Conservation (phyloP, 495 filamentous ascomycete species). For the Tetracladium marchalianum region DNA sequence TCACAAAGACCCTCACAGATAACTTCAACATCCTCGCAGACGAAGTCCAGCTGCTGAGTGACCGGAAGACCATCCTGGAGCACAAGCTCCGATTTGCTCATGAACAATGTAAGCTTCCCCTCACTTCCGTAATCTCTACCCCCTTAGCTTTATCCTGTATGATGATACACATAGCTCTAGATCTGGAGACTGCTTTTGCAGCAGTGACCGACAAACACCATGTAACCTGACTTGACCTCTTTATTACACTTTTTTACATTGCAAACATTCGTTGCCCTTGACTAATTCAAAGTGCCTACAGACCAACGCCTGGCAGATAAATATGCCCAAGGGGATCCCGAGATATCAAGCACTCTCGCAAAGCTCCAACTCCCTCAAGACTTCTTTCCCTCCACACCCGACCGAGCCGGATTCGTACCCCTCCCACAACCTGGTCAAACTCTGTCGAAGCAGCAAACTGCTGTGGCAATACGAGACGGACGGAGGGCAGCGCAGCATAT, state of each 20-base stretch:
- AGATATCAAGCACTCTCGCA: constrained; percentile 41
- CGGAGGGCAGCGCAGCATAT: constrained; percentile 36
- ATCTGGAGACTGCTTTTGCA: constrained; percentile 47
- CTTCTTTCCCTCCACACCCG: constrained; percentile 30
- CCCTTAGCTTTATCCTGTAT: constrained; percentile 25
- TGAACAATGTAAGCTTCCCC: constrained; percentile 37
- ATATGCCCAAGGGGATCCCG: constrained; percentile 42
- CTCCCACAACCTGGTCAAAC: constrained; percentile 32
- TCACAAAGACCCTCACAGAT: constrained; percentile 38
- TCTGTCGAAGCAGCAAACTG: constrained; percentile 41
- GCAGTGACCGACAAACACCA: constrained; percentile 42
- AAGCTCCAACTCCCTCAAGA: constrained; percentile 46
- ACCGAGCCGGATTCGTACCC: constrained; percentile 36
- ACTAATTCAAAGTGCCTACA: constrained; percentile 20
- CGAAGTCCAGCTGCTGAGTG: constrained; percentile 44
- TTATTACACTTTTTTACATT: constrained; percentile 1
- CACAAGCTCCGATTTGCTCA: constrained; percentile 48
- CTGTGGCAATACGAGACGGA: constrained; percentile 43
- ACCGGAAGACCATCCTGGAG: constrained; percentile 44
- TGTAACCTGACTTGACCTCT: constrained; percentile 24
- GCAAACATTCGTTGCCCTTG: constrained; percentile 4
- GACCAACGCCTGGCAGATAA: constrained; percentile 47
- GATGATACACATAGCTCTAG: constrained; percentile 63
- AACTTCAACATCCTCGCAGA: constrained; percentile 57
- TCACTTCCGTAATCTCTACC: constrained; percentile 2